Conservation (phyloP, 2,329 filamentous ascomycete genomes). For the Aspergillus sp. region DNA sequence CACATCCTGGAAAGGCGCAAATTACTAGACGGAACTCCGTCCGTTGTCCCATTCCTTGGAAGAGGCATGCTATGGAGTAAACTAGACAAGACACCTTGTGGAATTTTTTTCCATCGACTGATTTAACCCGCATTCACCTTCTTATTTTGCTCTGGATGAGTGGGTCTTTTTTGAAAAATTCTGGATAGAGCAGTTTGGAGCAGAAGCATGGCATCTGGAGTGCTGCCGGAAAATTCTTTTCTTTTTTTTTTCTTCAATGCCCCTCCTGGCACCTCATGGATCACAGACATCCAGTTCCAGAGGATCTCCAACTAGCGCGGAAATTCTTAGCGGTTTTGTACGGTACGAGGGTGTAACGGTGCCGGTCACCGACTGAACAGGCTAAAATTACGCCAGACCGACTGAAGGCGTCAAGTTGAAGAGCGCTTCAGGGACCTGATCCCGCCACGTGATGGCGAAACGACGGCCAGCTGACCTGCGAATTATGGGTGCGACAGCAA, state of each 20-base stretch:
- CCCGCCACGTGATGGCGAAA: conserved; percentile 37
- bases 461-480: conserved; percentile 31
- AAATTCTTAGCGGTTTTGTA: conserved; percentile 23
- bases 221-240: neutral
- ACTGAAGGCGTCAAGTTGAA: conserved; percentile 13
- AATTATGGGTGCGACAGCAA: neutral
- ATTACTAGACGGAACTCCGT: neutral
- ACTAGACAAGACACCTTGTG: neutral
- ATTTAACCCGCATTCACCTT: neutral
- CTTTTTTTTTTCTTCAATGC: conserved; percentile 5
- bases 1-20: conserved; percentile 1
- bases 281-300: conserved; percentile 15
- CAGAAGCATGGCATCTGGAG: neutral
- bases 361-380: conserved; percentile 25
- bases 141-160: neutral
- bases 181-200: neutral
- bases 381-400: conserved; percentile 21
- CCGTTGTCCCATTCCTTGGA: conserved; percentile 6
- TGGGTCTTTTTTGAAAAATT: neutral
- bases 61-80: neutral
- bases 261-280: conserved; percentile 22
- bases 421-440: conserved; percentile 17
- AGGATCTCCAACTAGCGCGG: conserved; percentile 34
- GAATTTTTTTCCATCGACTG: neutral
- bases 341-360: conserved; percentile 21